phyloP scores from a whole-genome alignment of 768 basidiomycete genomes.

The Auricularia sp. region DNA sequence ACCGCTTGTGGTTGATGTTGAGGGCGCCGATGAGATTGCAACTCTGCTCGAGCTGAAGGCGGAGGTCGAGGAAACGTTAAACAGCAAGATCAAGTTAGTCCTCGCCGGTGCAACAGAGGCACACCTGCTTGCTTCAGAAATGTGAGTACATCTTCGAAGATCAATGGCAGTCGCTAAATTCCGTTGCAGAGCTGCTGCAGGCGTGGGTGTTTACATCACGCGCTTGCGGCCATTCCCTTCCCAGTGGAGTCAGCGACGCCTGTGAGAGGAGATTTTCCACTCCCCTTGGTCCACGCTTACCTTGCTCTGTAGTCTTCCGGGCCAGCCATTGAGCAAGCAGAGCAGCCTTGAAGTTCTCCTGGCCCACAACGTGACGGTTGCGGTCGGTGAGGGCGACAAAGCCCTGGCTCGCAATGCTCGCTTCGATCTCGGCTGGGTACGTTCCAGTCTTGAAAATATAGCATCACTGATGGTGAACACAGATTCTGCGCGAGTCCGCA shows the following conservation, averaged over 20 bases:
- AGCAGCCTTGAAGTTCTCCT: slow-evolving; percentile 21
- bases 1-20: slow-evolving; percentile 56
- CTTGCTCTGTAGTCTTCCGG: slow-evolving; percentile 17
- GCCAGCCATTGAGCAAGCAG: slow-evolving; percentile 25
- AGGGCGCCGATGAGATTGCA: slow-evolving; percentile 66
- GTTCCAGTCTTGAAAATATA: slow-evolving; percentile 22
- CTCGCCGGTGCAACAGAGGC: slow-evolving; percentile 55
- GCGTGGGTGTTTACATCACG: slow-evolving; percentile 30
- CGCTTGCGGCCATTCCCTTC: slow-evolving; percentile 26
- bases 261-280: slow-evolving; percentile 7
- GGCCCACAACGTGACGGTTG: slow-evolving; percentile 22
- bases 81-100: slow-evolving; percentile 49
- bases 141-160: slow-evolving; percentile 24
- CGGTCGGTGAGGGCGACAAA: slow-evolving; percentile 18
- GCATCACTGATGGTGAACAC: slow-evolving; percentile 9
- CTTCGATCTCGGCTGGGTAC: slow-evolving; percentile 4
- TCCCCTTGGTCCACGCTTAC: neutral
- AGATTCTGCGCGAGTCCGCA: slow-evolving; percentile 12
- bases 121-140: slow-evolving; percentile 56
- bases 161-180: neutral
- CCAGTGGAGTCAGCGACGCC: slow-evolving; percentile 23
- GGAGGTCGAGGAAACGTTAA: slow-evolving; percentile 47
- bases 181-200: slow-evolving; percentile 7
- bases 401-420: slow-evolving; percentile 24
- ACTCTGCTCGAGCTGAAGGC: slow-evolving; percentile 55